Evolutionary conservation across 2,329 filamentous ascomycete species (phyloP).

Genomic region (Beauveria australis): DNA sequence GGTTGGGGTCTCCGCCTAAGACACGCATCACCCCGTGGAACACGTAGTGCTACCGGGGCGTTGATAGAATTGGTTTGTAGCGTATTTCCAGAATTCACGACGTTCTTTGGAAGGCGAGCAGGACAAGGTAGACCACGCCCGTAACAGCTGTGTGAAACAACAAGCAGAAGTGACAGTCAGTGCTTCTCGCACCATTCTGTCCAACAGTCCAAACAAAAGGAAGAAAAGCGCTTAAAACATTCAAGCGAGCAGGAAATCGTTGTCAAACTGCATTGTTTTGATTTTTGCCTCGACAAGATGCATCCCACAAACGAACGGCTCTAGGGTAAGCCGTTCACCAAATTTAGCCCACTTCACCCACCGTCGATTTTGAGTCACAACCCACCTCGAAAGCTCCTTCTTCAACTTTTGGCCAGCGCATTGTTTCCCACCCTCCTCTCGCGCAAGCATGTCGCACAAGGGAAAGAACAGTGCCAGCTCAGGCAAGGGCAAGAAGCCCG

Average conservation of each 20-base stretch:
- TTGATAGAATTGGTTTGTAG: too few relatives aligned
- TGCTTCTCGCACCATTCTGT: too few relatives aligned
- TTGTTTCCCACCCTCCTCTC: constrained; percentile 13
- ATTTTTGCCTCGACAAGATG: too few relatives aligned
- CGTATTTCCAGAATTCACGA: too few relatives aligned
- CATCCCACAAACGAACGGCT: not conserved
- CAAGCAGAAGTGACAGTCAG: too few relatives aligned
- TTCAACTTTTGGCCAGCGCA: constrained; percentile 12
- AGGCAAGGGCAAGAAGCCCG: constrained; percentile 44
- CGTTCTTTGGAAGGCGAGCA: too few relatives aligned
- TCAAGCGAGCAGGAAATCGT: too few relatives aligned
- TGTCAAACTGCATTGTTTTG: too few relatives aligned
- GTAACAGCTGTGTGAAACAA: too few relatives aligned
- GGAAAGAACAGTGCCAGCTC: constrained; percentile 30
- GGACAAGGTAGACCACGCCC: too few relatives aligned
- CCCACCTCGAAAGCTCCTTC: constrained; percentile 8
- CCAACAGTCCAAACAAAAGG: too few relatives aligned
- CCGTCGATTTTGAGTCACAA: constrained; percentile 17
- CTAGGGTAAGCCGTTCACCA: constrained; percentile 18
- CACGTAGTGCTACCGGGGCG: not conserved
- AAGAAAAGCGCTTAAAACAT: too few relatives aligned
- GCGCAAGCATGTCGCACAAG: constrained; percentile 34
- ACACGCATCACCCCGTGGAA: not conserved
- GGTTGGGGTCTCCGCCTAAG: not conserved
- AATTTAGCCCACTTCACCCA: constrained; percentile 23